These are phyloP conservation scores for Calonectria ilicicola DNA, from an alignment of 2,329 filamentous ascomycete genomes.

Conservation along the genomic window DNA sequence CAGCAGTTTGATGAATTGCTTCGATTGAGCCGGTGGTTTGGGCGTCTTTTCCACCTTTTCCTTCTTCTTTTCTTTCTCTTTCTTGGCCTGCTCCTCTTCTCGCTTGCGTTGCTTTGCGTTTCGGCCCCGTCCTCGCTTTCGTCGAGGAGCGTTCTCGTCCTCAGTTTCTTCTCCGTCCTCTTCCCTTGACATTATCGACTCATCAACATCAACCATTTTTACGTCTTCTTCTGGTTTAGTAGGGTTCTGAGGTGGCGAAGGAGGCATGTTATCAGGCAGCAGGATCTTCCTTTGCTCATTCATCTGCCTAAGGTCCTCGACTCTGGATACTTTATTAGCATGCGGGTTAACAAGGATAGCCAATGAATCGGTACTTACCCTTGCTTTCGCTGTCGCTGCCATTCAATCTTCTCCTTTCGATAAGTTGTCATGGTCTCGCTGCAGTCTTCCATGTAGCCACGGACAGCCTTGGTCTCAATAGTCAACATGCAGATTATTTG, in stretches of 20 bases:
- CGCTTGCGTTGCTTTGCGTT: slow-evolving; percentile 80
- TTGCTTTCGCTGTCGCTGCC: slow-evolving; percentile 81
- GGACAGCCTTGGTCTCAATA: slow-evolving; percentile 85
- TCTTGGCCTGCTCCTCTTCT: slow-evolving; percentile 78
- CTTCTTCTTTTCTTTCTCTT: slow-evolving; percentile 51
- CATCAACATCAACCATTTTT: slow-evolving; percentile 74
- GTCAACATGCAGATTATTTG: slow-evolving; percentile 90
- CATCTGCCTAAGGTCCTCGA: slow-evolving; percentile 77
- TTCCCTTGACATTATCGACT: slow-evolving; percentile 65
- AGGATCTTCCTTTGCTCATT: slow-evolving; percentile 81
- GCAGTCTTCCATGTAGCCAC: slow-evolving; percentile 91
- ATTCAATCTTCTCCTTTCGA: slow-evolving; percentile 95
- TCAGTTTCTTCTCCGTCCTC: slow-evolving; percentile 76
- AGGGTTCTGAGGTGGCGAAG: slow-evolving; percentile 67
- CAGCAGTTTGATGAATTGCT: slow-evolving; percentile 87
- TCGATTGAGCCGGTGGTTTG: slow-evolving; percentile 80
- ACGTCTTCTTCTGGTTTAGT: slow-evolving; percentile 66
- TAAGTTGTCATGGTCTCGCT: slow-evolving; percentile 94
- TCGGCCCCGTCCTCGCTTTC: slow-evolving; percentile 66
- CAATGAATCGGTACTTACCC: slow-evolving; percentile 59
- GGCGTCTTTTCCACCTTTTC: slow-evolving; percentile 67
- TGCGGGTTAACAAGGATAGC: not conserved
- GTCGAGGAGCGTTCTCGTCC: slow-evolving; percentile 69
- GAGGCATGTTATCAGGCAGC: slow-evolving; percentile 78
- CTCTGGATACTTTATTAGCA: slow-evolving; percentile 54